phyloP scores from a whole-genome alignment of 2,329 filamentous ascomycete species.

The Trichoderma breve region DNA sequence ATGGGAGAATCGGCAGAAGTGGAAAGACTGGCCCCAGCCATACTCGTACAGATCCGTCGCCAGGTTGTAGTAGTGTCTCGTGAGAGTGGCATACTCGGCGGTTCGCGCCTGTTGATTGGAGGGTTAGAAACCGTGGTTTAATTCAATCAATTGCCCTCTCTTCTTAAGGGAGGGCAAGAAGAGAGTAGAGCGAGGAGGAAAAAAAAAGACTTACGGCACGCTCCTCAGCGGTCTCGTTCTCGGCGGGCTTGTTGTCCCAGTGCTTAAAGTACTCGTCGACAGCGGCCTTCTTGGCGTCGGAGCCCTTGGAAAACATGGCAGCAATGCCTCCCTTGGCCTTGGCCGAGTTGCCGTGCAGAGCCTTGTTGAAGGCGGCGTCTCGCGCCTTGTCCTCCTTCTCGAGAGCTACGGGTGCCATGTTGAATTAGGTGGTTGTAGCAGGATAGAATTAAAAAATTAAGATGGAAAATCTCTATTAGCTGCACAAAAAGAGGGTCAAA shows the following conservation, averaged over 20 bases:
- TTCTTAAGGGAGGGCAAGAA: background rate
- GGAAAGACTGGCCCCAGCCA: constrained; percentile 89
- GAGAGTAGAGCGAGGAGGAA: background rate
- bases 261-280: constrained; percentile 96
- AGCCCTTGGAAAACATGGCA: constrained; percentile 83
- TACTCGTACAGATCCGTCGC: constrained; percentile 92
- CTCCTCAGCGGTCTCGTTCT: constrained; percentile 53
- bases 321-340: constrained; percentile 69
- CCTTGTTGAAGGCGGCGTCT: constrained; percentile 89
- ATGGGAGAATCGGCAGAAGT: constrained; percentile 88
- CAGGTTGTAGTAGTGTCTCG: constrained; percentile 94
- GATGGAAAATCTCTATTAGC: background rate
- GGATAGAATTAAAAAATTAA: background rate
- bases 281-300: constrained; percentile 70
- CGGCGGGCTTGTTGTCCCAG: constrained; percentile 81
- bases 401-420: constrained; percentile 16
- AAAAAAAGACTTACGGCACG: constrained; percentile 16
- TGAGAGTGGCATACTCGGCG: constrained; percentile 88
- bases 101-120: constrained; percentile 61
- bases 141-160: no score
- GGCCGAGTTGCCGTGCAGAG: constrained; percentile 73
- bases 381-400: constrained; percentile 69
- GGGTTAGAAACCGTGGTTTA: constrained; percentile 58
- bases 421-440: constrained; percentile 7
- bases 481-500: background rate